Evolutionary conservation across 495 filamentous ascomycete genomes (phyloP), one percentile per base, ranked within the genome.

Genomic region (Penicillium ochrochloron): DNA sequence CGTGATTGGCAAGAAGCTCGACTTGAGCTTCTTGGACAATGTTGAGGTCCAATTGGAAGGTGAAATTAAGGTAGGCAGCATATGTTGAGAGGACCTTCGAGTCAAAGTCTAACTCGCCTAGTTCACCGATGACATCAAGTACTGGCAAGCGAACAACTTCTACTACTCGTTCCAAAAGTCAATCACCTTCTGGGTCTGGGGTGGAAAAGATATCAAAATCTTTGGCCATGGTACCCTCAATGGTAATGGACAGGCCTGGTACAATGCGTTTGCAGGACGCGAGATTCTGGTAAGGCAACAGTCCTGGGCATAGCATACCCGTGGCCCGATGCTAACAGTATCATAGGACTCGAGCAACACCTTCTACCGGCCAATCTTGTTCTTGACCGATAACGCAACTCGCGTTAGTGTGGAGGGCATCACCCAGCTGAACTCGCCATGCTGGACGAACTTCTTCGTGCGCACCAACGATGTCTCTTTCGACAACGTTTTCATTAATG

Each of bases 111-210:
- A 10, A 48, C 33, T 65, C n/a, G 1, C 37, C 35, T 54, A 82
- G 77, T 88, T 87, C 73, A 87, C 85, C 42, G 78, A 87, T 59
- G 80, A 87, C 59, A 82, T 85, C 41, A 68, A 73, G 15, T 87
- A 84, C 73, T 88, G 85, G 85, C 84, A 87, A 73, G 76, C 70
- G 17, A 83, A 86, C 66, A 74, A 85, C 65, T 87, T 84, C 72
- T 79, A 72, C 59, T 82, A 86, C 61, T 73, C 78, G 15, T 88
- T 86, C 76, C 85, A 87, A 61, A 84, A 86, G 67, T 84, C 80
- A 11, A 82, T 86, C 55, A 82, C 83, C n/a, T 87, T 86, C 67
- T 88, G 84, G 85, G 76, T 83, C 41, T 87, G 83, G 83, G 85
- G 85, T 57, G 85, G 85, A 7, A 74, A 80, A 55, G 76, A 86